phyloP scores from a whole-genome alignment of 1,284 basidiomycete species.

The Ganoderma lucidum region DNA sequence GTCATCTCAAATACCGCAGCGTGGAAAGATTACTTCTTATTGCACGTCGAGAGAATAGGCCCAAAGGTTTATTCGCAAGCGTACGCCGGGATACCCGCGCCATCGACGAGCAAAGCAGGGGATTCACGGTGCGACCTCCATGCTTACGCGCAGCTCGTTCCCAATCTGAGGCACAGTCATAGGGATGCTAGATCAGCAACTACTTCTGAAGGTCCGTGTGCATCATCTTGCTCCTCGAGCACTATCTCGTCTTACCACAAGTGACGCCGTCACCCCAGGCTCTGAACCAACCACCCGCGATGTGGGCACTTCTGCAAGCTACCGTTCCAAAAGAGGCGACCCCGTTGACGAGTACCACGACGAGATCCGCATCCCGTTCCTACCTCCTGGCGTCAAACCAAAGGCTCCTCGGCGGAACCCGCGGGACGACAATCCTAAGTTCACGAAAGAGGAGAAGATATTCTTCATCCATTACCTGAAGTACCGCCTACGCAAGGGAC shows the following conservation, averaged over 20 bases:
- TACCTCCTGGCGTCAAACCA: slow-evolving; percentile 4
- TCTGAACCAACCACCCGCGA: background rate
- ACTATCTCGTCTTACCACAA: background rate
- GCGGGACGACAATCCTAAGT: background rate
- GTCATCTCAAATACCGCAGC: slow-evolving; percentile 1
- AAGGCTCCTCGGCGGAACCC: slow-evolving; percentile 10
- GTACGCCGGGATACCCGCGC: background rate
- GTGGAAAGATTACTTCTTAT: slow-evolving; percentile 27
- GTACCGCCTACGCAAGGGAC: slow-evolving; percentile 17
- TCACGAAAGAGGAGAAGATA: slow-evolving; percentile 13
- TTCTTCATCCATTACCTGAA: slow-evolving; percentile 21
- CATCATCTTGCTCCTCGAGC: background rate
- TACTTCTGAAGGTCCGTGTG: background rate
- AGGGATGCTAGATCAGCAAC: background rate
- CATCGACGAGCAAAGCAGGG: background rate
- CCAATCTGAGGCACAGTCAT: background rate
- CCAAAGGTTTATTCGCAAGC: background rate
- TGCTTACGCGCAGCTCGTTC: background rate
- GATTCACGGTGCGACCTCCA: background rate
- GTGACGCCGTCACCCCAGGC: background rate
- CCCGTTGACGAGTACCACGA: slow-evolving; percentile 18
- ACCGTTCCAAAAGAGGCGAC: slow-evolving; percentile 5
- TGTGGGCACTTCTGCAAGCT: background rate
- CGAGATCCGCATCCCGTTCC: slow-evolving; percentile 11
- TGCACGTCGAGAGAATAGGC: slow-evolving; percentile 18